Percentiles rank a stretch among this genome's conserved stretches.
Conservation (phyloP, 768 basidiomycete genomes). For the Holtermannia corniformis region DNA sequence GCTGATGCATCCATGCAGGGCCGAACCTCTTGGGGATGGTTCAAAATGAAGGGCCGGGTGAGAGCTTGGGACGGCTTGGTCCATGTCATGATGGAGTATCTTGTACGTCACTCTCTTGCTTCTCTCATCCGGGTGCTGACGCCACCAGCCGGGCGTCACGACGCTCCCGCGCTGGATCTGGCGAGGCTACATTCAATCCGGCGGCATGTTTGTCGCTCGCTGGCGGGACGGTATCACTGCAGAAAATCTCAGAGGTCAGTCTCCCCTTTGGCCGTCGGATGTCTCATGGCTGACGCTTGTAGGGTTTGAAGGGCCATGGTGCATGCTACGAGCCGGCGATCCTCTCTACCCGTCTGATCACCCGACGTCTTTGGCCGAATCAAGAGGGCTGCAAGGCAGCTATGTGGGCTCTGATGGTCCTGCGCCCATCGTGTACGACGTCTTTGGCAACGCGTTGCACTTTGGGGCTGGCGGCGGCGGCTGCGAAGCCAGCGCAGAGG, state of each 20-base stretch:
- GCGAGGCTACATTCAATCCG: slow-evolving; percentile 38
- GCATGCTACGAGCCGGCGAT: slow-evolving; percentile 26
- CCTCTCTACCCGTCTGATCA: slow-evolving; percentile 22
- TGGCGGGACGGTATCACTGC: slow-evolving; percentile 40
- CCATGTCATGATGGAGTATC: slow-evolving; percentile 21
- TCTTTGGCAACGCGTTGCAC: neutral
- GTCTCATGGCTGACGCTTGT: neutral
- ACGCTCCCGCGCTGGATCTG: slow-evolving; percentile 35
- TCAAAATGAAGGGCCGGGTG: slow-evolving; percentile 28
- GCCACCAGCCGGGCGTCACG: slow-evolving; percentile 7
- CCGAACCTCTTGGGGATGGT: slow-evolving; percentile 31
- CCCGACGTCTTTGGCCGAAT: neutral
- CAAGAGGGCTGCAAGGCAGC: neutral
- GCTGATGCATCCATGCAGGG: too few relatives aligned
- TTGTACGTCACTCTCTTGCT: slow-evolving; percentile 11
- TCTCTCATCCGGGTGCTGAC: neutral
- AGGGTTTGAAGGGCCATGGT: slow-evolving; percentile 36
- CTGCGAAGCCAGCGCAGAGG: too few relatives aligned
- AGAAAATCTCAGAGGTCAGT: slow-evolving; percentile 29
- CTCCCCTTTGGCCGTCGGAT: neutral
- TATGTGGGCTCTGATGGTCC: neutral
- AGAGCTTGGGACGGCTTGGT: slow-evolving; percentile 39
- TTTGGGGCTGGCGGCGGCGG: too few relatives aligned
- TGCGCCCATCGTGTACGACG: neutral
- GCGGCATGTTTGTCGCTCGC: slow-evolving; percentile 35